Evolutionary conservation across 1,139 yeast genomes (phyloP).

Genomic region (Schwanniomyces etchellsii): DNA sequence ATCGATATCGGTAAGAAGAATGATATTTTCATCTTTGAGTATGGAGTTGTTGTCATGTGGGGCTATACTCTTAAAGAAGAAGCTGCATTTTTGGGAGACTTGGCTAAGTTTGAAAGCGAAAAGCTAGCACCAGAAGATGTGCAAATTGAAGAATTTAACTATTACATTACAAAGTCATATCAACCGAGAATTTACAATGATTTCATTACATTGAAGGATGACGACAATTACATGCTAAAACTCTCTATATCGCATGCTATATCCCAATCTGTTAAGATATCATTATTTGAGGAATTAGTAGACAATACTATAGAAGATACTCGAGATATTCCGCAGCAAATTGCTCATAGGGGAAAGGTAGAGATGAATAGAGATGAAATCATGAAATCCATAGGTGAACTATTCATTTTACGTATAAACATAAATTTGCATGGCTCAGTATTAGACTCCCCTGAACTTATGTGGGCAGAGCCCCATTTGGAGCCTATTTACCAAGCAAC

Average conservation of each 20-base stretch:
- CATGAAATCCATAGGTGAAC: constrained; percentile 94
- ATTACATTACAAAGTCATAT: constrained; percentile 85
- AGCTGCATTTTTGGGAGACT: constrained; percentile 70
- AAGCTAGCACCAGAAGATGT: constrained; percentile 87
- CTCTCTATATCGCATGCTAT: constrained; percentile 86
- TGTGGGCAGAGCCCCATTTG: constrained; percentile 98
- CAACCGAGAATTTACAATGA: constrained; percentile 95
- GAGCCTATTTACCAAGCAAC: constrained; percentile 97
- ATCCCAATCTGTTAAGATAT: constrained; percentile 89
- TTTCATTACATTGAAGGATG: constrained; percentile 87
- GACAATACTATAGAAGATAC: constrained; percentile 96
- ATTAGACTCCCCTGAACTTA: constrained; percentile 89
- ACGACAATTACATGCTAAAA: constrained; percentile 84
- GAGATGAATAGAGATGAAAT: constrained; percentile 91
- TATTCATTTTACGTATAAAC: constrained; percentile 83
- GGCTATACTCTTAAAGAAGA: constrained; percentile 86
- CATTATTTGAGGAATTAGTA: constrained; percentile 89
- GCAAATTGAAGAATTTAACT: constrained; percentile 90
- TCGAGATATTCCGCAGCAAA: constrained; percentile 92
- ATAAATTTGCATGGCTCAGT: constrained; percentile 94
- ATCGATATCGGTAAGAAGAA: constrained; percentile 75
- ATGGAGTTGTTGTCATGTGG: constrained; percentile 95
- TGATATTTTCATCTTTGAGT: constrained; percentile 84
- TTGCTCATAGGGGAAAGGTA: constrained; percentile 91
- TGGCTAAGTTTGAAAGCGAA: constrained; percentile 86